Conservation (phyloP, 805 yeast species). For the Pichia paraexigua region DNA sequence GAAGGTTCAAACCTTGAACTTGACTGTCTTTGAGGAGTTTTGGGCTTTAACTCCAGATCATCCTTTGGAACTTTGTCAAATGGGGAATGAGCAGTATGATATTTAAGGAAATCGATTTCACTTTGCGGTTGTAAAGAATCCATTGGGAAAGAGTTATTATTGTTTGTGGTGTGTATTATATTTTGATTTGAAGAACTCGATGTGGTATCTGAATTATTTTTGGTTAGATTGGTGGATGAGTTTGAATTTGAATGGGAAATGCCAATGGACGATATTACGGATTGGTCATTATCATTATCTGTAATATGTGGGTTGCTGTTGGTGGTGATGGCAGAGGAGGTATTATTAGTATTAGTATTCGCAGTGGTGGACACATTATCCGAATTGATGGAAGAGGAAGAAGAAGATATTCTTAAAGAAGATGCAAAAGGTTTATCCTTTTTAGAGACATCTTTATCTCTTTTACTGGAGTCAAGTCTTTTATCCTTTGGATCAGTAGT, state of each 20-base stretch:
- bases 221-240: neutral
- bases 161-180: neutral
- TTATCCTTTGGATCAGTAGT: constrained; percentile 1
- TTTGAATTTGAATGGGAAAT: neutral
- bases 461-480: neutral
- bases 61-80: constrained; percentile 42
- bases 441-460: neutral
- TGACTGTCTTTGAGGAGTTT: constrained; percentile 82
- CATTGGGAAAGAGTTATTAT: neutral
- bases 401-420: neutral
- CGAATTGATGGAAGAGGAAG: neutral
- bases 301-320: neutral
- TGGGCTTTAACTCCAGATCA: constrained; percentile 64
- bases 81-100: constrained; percentile 25
- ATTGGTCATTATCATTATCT: neutral
- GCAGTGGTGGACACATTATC: neutral
- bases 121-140: constrained; percentile 9
- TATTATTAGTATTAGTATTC: constrained; percentile 7
- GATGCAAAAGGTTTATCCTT: neutral
- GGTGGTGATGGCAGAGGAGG: too few relatives aligned
- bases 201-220: neutral
- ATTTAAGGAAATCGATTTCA: constrained; percentile 23
- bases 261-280: neutral
- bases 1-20: constrained; percentile 87
- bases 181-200: neutral